A percentile compares a stretch with the other conserved stretches of the same genome.
phyloP scores from a whole-genome alignment of 1,139 yeast species.

The Yamadazyma sp. region DNA sequence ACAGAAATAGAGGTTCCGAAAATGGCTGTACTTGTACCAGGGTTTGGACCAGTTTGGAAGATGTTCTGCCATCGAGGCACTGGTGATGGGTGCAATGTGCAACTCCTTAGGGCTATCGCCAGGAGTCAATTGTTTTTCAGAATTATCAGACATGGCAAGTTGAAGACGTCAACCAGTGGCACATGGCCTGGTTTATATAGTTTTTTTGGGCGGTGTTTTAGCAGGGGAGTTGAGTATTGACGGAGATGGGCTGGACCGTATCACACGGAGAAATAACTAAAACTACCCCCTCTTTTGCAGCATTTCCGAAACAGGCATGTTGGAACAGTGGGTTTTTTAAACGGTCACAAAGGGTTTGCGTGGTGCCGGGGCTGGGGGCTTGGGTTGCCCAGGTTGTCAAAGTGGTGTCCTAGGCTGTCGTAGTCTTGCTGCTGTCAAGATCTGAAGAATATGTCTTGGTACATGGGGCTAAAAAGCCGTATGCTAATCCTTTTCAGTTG shows the following conservation, averaged over 20 bases:
- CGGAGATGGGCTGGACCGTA: no score
- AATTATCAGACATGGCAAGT: conserved; percentile 1
- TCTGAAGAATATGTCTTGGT: no score
- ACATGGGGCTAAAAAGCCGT: no score
- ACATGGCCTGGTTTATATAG: not conserved
- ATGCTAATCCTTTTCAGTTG: no score
- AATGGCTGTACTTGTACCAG: conserved; percentile 29
- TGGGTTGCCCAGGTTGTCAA: no score
- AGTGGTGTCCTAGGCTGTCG: no score
- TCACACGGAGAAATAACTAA: not conserved
- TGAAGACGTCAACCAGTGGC: no score
- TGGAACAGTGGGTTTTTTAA: not conserved
- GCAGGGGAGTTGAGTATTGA: no score
- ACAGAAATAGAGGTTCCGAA: conserved; percentile 32
- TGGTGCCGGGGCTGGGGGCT: not conserved
- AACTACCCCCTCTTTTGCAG: not conserved
- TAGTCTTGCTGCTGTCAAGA: no score
- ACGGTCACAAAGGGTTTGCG: not conserved
- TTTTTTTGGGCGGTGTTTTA: no score
- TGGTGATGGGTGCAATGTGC: not conserved
- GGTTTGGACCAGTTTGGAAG: conserved; percentile 11
- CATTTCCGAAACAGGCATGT: no score
- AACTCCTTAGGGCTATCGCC: not conserved
- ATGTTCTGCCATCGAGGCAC: conserved; percentile 3
- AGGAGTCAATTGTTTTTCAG: not conserved